These are phyloP conservation scores for Candida patagonica DNA, from an alignment of 805 yeast species.

Conservation along the genomic window DNA sequence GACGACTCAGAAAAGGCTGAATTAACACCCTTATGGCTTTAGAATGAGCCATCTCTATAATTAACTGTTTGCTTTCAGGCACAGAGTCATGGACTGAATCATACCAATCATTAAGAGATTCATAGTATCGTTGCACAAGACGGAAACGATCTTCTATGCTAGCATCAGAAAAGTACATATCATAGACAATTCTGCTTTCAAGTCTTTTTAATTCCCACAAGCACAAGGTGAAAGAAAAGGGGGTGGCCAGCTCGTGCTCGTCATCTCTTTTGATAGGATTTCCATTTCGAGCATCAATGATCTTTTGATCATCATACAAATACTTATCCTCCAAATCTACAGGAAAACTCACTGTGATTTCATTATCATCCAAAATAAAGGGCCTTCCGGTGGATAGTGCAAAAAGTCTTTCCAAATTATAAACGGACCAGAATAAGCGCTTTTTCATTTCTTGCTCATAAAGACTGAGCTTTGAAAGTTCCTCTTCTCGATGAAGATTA, in stretches of 20 bases:
- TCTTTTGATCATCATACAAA: slow-evolving; percentile 9
- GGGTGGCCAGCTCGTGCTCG: slow-evolving; percentile 5
- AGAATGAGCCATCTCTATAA: slow-evolving; percentile 49
- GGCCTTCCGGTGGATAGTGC: slow-evolving; percentile 55
- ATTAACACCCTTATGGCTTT: slow-evolving; percentile 50
- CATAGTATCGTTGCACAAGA: slow-evolving; percentile 42
- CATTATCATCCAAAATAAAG: slow-evolving; percentile 42
- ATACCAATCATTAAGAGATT: slow-evolving; percentile 50
- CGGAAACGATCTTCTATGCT: slow-evolving; percentile 35
- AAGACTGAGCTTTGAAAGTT: slow-evolving; percentile 12
- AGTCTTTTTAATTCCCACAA: slow-evolving; percentile 47
- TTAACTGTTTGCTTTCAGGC: slow-evolving; percentile 39
- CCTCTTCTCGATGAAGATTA: slow-evolving; percentile 16
- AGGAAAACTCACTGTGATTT: slow-evolving; percentile 26
- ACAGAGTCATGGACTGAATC: slow-evolving; percentile 24
- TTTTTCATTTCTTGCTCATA: slow-evolving; percentile 32
- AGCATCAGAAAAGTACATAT: slow-evolving; percentile 31
- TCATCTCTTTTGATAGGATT: neutral
- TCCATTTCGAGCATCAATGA: slow-evolving; percentile 5
- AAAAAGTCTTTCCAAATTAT: slow-evolving; percentile 51
- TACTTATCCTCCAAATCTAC: slow-evolving; percentile 16
- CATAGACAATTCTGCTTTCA: slow-evolving; percentile 51
- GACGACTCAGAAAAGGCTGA: slow-evolving; percentile 54
- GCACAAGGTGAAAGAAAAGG: slow-evolving; percentile 44
- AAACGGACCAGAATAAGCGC: slow-evolving; percentile 57